phyloP scores from a whole-genome alignment of 2,329 filamentous ascomycete species.

The Colletotrichum lindemuthianum region DNA sequence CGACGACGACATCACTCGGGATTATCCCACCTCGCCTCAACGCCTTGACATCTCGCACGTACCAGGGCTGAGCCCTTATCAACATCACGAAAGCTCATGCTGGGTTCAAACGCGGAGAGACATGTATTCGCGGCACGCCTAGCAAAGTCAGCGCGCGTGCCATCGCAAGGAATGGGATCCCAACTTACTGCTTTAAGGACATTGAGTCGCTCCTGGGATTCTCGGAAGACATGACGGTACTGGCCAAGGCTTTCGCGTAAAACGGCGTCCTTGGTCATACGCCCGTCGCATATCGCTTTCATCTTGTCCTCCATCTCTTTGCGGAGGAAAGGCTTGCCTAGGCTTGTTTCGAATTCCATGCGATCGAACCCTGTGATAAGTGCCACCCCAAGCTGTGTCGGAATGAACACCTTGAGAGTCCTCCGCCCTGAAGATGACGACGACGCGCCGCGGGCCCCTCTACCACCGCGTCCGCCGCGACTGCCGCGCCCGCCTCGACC shows the following conservation, averaged over 20 bases:
- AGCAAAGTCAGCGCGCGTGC: conserved; percentile 31
- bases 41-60: conserved; percentile 20
- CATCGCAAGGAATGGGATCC: conserved; percentile 4
- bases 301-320: conserved; percentile 99
- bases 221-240: conserved; percentile 87
- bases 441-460: conserved; percentile 51
- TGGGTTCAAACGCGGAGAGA: conserved; percentile 41
- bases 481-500: conserved; percentile 58
- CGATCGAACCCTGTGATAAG: conserved; percentile 94
- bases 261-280: conserved; percentile 77
- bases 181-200: conserved; percentile 69
- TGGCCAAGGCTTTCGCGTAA: conserved; percentile 85
- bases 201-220: conserved; percentile 80
- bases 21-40: conserved; percentile 32
- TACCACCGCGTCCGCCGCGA: conserved; percentile 52
- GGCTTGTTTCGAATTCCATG: conserved; percentile 90
- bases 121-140: conserved; percentile 67
- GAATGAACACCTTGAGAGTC: conserved; percentile 86
- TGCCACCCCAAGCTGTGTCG: conserved; percentile 89
- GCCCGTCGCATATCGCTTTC: conserved; percentile 95
- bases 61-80: conserved; percentile 33
- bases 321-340: conserved; percentile 94
- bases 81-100: conserved; percentile 12
- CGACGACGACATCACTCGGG: conserved; percentile 25
- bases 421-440: conserved; percentile 52